Base-by-base conservation (phyloP, 805 yeast genomes). In the Candida methanosorbosa region DNA sequence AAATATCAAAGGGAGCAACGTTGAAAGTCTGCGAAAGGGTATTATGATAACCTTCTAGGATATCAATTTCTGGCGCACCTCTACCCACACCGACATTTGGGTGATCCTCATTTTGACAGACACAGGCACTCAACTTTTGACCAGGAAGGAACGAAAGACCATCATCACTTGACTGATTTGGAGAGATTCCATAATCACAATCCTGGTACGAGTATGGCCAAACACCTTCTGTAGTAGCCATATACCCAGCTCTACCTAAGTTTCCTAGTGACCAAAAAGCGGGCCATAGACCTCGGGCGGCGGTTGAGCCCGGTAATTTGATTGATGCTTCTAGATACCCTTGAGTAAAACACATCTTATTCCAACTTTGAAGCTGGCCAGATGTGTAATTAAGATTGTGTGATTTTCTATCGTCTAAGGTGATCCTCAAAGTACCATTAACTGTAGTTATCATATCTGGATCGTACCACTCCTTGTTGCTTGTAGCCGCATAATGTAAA, bases 231-330 rank as follows among this genome's bases (percentile, higher is more conserved):
- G 95, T 76, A 4, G 90, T 67, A 5, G 94, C 85, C 63, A 75
- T 60, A 52, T 75, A 88, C 9, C 97, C 97, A 0, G 97, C 94
- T 47, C 97, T 75, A 19, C 82, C 97, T 44, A 88, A 66, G 51
- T 88, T 88, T 30, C 97, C 97, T 76, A 88, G 67, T 4, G 95
- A 72, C 97, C 97, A 88, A 38, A 85, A 48, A 67, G 96, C 97
- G 1, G 97, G 97, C 97, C 97, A 88, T 43, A 88, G 63, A 16
- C 97, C 97, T 4, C 81, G 65, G 21, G 79, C 68, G 37, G 74
- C 64, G 48, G 94, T 95, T 45, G 71, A 72, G 42, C 85, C 84
- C 23, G 97, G 95, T 41, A 88, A 61, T 39, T 70, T 70, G 0
- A 83, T 90, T 9, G 86, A 76, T 5, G 81, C 73, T 52, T 84